Evolutionary conservation across 768 basidiomycete species (phyloP), one percentile per base, ranked within the genome.

Genomic region (Chalciporus chontae): DNA sequence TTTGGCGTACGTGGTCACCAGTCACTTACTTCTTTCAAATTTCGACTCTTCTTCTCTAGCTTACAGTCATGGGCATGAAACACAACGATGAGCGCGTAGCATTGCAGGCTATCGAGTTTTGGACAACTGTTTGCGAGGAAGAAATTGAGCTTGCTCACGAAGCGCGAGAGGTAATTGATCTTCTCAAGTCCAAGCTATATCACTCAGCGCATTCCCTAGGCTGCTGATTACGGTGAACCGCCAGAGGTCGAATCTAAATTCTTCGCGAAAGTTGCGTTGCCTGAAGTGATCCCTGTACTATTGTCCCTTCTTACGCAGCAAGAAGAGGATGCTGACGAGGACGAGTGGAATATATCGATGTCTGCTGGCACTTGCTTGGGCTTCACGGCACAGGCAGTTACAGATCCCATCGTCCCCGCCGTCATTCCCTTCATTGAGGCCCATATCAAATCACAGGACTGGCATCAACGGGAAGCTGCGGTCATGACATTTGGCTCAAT

Each of bases 281-380:
- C 91, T 21, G 96, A 98, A 70, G 94, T 98, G 54, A 78, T 94
- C 0, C 95, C 96, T 8, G 94, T 97, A 8, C 79, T 99, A 8
- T 77, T 99, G 19, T 77, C 83, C 36, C 81, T 98, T 18, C 80
- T 98, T 51, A 92, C 88, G 2, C 87, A 83, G 55, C 96, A 99
- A 68, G 91, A 94, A 59, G 96, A 98, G 64, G 93, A 97, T 58
- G 93, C 92, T 1, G 94, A 95, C 39, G 95, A 97, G 56, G 96
- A 97, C 58, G 96, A 99, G 66, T 99, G 96, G 96, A 95, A 95
- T 62, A 83, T 95, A 37, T 86, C 93, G 14, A 97, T 97, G 95
- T 92, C 95, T 17, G 94, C 92, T 9, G 92, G 87, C 18, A 94
- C 91, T 2, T 96, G 94, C 68, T 76, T 99, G 45, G 76, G 83